Percentiles rank a stretch among this genome's conserved stretches.
These are phyloP conservation scores for Phytophthora constricta DNA, from an alignment of 352 stramenopile species.

Conservation along the genomic window DNA sequence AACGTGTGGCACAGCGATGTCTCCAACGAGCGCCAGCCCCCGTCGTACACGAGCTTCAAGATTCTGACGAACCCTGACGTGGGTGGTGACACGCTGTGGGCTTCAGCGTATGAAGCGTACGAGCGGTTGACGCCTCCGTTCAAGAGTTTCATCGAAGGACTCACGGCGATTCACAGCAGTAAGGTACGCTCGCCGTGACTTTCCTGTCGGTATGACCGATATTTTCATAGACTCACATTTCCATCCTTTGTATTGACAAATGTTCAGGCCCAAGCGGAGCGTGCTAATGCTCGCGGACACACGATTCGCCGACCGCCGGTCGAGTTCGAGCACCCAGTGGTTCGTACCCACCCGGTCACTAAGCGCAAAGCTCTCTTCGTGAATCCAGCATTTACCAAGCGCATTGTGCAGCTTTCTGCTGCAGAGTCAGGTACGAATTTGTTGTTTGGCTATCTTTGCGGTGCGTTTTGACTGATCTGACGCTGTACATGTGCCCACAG, in stretches of 20 bases:
- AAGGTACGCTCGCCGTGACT: constrained; percentile 13
- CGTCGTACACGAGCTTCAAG: constrained; percentile 36
- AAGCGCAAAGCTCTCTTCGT: constrained; percentile 23
- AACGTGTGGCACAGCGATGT: constrained; percentile 55
- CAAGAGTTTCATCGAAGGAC: constrained; percentile 46
- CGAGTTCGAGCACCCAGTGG: constrained; percentile 24
- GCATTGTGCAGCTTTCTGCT: constrained; percentile 32
- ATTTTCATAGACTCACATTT: background rate
- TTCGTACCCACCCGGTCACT: background rate
- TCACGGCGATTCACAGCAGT: constrained; percentile 54
- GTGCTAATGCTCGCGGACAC: constrained; percentile 6
- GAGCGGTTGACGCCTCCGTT: constrained; percentile 48
- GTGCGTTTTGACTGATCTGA: background rate
- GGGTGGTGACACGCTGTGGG: constrained; percentile 54
- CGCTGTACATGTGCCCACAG: background rate
- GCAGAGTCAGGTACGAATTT: constrained; percentile 29
- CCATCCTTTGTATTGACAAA: background rate
- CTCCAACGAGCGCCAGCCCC: constrained; percentile 46
- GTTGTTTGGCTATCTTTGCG: background rate
- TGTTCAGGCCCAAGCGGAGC: constrained; percentile 29
- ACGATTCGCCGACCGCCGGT: constrained; percentile 24
- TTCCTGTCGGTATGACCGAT: background rate
- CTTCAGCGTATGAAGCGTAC: constrained; percentile 54
- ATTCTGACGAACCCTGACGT: constrained; percentile 38
- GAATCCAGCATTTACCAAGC: constrained; percentile 33